Base-by-base conservation (phyloP, 495 filamentous ascomycete genomes). In the Tricharina praecox region DNA sequence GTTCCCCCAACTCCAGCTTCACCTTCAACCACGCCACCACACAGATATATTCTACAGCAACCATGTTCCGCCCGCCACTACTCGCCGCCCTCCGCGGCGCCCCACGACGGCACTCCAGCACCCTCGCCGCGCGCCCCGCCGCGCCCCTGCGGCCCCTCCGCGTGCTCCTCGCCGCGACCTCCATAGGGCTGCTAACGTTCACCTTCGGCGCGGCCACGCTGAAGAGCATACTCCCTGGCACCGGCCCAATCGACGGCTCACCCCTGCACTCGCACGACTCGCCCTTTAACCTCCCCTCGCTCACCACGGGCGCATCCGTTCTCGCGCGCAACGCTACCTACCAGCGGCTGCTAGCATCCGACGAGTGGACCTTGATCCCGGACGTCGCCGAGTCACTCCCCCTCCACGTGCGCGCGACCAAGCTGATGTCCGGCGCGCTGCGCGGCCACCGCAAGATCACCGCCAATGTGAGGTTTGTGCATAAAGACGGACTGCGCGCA, bases 401-500 rank as follows among this genome's bases (percentile, higher is more conserved):
- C 7, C 9, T n/a, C 3, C 28, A 23, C 2, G 20, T 5, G 10
- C 28, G 30, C 8, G 4, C 3, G 40, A 38, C 34, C 4, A 25
- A 41, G 13, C 39, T 54, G 23, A 33, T 33, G 4, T 16, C 33
- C 13, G 49, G 44, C 3, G 18, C 41, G 8, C 25, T 41, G 20
- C 13, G 28, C 10, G 49, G 49, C 20, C 32, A 40, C 16, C 10
- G 26, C 18, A 37, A 32, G 21, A 25, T 48, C 45, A 11, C 21
- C 2, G 41, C 23, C n/a, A 32, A 33, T 18, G 23, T 63, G 51
- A 59, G 54, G 69, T 3, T 79, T 75, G 50, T 75, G 63, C 64
- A 71, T 74, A 49, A 53, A 66, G 18, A 65, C 65, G 67, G 67
- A 30, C 58, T 67, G 35, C 64, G 63, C 49, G 50, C 71, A 3